Evolutionary conservation across 2,329 filamentous ascomycete genomes (phyloP).

Genomic region (Westerdykella ornata): DNA sequence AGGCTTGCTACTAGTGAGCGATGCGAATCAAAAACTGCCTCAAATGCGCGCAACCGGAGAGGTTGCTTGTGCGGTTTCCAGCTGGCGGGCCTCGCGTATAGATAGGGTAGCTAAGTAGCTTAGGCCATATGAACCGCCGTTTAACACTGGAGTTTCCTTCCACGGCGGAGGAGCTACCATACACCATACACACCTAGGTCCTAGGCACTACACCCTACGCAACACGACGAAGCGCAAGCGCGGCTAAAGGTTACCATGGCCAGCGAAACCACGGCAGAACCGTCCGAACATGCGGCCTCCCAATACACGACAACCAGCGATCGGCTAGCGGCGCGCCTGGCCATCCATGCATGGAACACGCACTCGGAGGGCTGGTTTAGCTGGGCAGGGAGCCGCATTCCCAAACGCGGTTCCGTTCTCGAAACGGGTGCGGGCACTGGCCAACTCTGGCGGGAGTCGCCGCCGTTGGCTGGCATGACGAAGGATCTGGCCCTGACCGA

Average conservation of each 20-base stretch:
- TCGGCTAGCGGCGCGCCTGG: slow-evolving; percentile 8
- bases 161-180: too few species aligned
- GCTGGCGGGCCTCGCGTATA: neutral
- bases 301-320: slow-evolving; percentile 10
- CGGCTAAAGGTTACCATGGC: neutral
- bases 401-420: slow-evolving; percentile 5
- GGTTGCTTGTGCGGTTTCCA: slow-evolving; percentile 1
- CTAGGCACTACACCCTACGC: too few species aligned
- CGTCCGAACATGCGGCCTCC: slow-evolving; percentile 6
- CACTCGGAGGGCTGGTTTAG: slow-evolving; percentile 9
- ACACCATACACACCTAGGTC: too few species aligned
- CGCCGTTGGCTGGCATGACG: neutral
- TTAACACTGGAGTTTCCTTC: too few species aligned
- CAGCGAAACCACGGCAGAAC: slow-evolving; percentile 2
- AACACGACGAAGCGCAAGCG: neutral
- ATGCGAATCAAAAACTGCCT: neutral
- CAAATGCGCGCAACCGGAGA: slow-evolving; percentile 3
- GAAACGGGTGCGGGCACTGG: slow-evolving; percentile 14
- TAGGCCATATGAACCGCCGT: too few species aligned
- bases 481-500: slow-evolving; percentile 8
- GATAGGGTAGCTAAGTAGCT: too few species aligned
- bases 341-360: slow-evolving; percentile 10
- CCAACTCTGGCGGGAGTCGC: slow-evolving; percentile 10
- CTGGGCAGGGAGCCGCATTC: slow-evolving; percentile 6
- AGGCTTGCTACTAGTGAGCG: too few species aligned